phyloP scores from a whole-genome alignment of 2,329 filamentous ascomycete genomes.

The Botrytis paeoniae region DNA sequence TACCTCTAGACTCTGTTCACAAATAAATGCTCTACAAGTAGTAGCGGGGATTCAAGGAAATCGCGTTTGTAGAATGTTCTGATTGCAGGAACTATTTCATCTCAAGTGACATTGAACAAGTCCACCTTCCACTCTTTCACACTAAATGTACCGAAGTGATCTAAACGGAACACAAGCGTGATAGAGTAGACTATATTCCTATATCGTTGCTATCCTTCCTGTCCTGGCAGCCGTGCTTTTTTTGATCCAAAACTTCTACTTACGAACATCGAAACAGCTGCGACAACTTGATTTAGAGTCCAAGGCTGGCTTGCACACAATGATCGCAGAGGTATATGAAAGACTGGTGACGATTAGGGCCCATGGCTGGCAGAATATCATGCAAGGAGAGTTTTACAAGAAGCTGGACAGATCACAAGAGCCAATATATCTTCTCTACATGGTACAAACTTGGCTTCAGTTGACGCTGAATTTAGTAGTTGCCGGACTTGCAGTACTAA shows the following conservation, averaged over 20 bases:
- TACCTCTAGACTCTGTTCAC: too few relatives aligned
- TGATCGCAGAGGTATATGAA: constrained; percentile 45
- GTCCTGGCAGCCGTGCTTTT: constrained; percentile 12
- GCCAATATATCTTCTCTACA: constrained; percentile 55
- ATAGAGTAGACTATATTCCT: too few relatives aligned
- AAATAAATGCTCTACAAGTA: too few relatives aligned
- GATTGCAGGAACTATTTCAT: too few relatives aligned
- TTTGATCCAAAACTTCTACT: constrained; percentile 42
- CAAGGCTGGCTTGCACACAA: constrained; percentile 43
- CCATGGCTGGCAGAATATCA: constrained; percentile 10
- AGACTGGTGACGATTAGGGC: constrained; percentile 46
- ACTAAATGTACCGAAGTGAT: too few relatives aligned
- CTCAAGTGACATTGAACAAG: too few relatives aligned
- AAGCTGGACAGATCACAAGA: constrained; percentile 50
- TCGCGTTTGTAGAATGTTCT: too few relatives aligned
- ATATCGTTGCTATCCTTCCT: neutral
- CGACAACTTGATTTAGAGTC: constrained; percentile 46
- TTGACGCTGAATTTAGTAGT: constrained; percentile 50
- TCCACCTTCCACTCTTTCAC: too few relatives aligned
- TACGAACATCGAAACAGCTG: constrained; percentile 47
- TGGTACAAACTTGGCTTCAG: constrained; percentile 56
- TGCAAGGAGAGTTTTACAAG: constrained; percentile 39
- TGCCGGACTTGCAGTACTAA: constrained; percentile 27
- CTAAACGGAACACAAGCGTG: too few relatives aligned
- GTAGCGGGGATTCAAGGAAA: too few relatives aligned